A percentile compares a stretch with the other conserved stretches of the same genome.
phyloP scores from a whole-genome alignment of 306 rosid genomes.

The Fragaria ananassa region DNA sequence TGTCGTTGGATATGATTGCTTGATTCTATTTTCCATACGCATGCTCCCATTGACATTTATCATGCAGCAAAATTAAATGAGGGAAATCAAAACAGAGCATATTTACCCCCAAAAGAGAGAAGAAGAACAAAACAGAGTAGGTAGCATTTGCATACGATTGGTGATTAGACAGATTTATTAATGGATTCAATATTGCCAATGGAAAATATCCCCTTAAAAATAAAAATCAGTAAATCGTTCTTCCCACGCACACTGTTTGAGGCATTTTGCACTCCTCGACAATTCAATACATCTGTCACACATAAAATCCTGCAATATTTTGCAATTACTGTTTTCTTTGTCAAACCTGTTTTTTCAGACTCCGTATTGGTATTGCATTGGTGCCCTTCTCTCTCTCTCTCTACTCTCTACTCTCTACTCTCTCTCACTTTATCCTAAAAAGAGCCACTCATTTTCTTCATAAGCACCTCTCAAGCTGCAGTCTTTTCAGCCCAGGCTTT shows the following conservation, averaged over 20 bases:
- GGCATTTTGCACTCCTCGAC: constrained; percentile 2
- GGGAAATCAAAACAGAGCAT: neutral
- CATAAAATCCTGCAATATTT: constrained; percentile 33
- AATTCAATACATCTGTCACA: neutral
- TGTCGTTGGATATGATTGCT: neutral
- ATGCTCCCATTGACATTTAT: constrained; percentile 8
- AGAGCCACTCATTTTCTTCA: constrained; percentile 60
- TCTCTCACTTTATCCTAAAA: constrained; percentile 57
- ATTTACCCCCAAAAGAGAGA: neutral
- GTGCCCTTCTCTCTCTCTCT: constrained; percentile 27
- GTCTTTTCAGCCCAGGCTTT: constrained; percentile 45
- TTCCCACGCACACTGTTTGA: constrained; percentile 4
- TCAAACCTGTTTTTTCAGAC: constrained; percentile 34
- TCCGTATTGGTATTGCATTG: constrained; percentile 18
- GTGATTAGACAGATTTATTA: constrained; percentile 3
- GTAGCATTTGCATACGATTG: neutral
- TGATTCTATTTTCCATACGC: neutral
- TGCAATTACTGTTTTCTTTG: constrained; percentile 20
- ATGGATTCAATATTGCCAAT: neutral
- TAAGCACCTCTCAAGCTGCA: constrained; percentile 48
- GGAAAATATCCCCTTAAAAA: neutral
- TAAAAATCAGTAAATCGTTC: neutral
- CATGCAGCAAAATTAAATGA: constrained; percentile 2
- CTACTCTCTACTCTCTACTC: constrained; percentile 1
- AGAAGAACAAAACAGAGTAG: neutral